Evolutionary conservation across 495 filamentous ascomycete species (phyloP), one percentile per base, ranked within the genome.

Genomic region (Aspergillus campestris): DNA sequence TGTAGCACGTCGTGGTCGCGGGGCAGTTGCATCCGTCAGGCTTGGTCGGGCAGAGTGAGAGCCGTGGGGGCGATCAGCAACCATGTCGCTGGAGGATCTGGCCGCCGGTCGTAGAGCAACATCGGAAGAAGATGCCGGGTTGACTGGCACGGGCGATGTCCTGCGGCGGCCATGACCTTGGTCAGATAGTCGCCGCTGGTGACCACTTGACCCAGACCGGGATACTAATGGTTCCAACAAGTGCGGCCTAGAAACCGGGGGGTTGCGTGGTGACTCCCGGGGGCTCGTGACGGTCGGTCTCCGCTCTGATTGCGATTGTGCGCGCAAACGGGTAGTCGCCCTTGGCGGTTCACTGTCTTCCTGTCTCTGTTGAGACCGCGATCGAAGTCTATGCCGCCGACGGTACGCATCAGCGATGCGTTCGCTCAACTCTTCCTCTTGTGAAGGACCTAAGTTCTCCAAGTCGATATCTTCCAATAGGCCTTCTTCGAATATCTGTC

Each of bases 401-500:
- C 84, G 71, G 57, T 90, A 94, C 10, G 87, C 88, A 53, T 91
- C 84, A 10, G 88, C 89, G 55, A 95, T 94, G 49, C 82, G 79
- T 57, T 89, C 83, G 57, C 84, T 94, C 6, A 95, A 76, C 60
- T 92, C 86, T 50, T 94, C 87, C 53, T 95, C 88, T 48, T 82
- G 84, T 38, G 65, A 66, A 3, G 84, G 71, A 50, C 86, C 84
- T 24, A 95, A 75, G 50, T 87, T 86, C 55, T 88, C 79, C 42
- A 94, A 65, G 55, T 95, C 87, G 40, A 95, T 77, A 29, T 88
- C 88, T 51, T 94, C 86, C 42, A 95, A 60, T 40, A 94, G 60
- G 0, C 89, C 89, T 52, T 94, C 89, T 52, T 91, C 87, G 49
- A 89, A 77, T 40, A 95, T 95, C 62, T 92, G 86, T 33, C 84